These are phyloP conservation scores for Mitragyna speciosa DNA, from an alignment of 257 asterid species.

Conservation along the genomic window DNA sequence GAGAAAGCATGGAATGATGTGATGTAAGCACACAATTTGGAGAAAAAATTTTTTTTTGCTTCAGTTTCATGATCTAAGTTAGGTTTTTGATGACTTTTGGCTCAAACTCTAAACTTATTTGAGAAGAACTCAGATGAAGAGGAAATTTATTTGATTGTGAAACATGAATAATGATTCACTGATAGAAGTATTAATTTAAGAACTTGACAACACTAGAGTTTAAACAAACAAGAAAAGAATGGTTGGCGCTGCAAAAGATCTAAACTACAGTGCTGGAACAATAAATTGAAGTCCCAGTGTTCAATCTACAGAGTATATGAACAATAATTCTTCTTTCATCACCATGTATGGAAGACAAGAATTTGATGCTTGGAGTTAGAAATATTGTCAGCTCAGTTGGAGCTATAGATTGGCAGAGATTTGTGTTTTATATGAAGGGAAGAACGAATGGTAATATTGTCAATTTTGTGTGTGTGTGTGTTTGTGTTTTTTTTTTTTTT, in stretches of 20 bases:
- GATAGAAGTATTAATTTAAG: neutral
- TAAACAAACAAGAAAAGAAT: neutral
- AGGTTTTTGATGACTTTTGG: neutral
- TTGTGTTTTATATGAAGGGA: neutral
- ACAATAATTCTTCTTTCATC: neutral
- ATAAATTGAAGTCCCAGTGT: neutral
- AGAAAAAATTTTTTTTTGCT: neutral
- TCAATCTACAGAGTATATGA: neutral
- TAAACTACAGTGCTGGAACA: neutral
- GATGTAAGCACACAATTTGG: neutral
- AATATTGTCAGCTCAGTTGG: neutral
- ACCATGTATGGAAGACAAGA: neutral
- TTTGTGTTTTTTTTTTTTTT: no score
- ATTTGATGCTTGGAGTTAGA: neutral
- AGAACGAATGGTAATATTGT: neutral
- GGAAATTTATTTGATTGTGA: neutral
- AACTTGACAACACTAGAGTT: neutral
- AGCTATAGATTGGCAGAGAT: slow-evolving; percentile 6
- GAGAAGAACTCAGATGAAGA: neutral
- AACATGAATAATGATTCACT: neutral
- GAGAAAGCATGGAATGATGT: neutral
- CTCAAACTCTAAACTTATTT: neutral
- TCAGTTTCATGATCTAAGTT: neutral
- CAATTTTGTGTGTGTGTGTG: neutral
- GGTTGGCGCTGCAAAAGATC: neutral